These are phyloP conservation scores for Populus davidiana DNA, from an alignment of 345 rosid species.

Conservation along the genomic window DNA sequence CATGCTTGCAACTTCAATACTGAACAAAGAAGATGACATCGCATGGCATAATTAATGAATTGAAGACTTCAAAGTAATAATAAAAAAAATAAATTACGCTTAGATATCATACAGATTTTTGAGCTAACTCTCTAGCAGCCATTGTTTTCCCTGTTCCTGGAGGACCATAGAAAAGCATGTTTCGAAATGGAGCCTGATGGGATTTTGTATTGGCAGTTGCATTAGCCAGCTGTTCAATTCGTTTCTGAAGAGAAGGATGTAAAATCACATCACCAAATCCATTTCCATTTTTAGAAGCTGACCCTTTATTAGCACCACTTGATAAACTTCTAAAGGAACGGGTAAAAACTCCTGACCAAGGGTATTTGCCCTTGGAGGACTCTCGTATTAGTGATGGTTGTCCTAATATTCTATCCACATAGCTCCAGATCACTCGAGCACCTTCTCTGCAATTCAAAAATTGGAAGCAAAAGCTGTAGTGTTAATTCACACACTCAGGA, in stretches of 20 bases:
- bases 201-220: constrained; percentile 97
- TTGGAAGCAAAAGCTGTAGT: constrained; percentile 4
- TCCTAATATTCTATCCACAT: constrained; percentile 92
- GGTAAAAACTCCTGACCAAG: constrained; percentile 78
- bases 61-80: background rate
- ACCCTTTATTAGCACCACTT: constrained; percentile 40
- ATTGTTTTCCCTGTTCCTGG: constrained; percentile 99
- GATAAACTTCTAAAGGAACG: constrained; percentile 46
- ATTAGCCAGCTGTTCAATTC: constrained; percentile 78
- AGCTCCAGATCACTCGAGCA: constrained; percentile 96
- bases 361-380: constrained; percentile 96
- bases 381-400: constrained; percentile 98
- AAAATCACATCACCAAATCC: constrained; percentile 94
- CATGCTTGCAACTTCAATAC: background rate
- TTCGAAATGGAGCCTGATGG: constrained; percentile 91
- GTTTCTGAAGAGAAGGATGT: constrained; percentile 79
- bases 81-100: background rate
- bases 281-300: constrained; percentile 51
- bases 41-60: background rate
- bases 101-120: constrained; percentile 68
- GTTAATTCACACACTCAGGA: background rate
- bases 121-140: constrained; percentile 95
- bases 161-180: constrained; percentile 96
- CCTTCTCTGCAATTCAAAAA: constrained; percentile 73
- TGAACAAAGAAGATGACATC: background rate